These are phyloP conservation scores for Voacanga thouarsii DNA, from an alignment of 257 asterid species.

Conservation along the genomic window DNA sequence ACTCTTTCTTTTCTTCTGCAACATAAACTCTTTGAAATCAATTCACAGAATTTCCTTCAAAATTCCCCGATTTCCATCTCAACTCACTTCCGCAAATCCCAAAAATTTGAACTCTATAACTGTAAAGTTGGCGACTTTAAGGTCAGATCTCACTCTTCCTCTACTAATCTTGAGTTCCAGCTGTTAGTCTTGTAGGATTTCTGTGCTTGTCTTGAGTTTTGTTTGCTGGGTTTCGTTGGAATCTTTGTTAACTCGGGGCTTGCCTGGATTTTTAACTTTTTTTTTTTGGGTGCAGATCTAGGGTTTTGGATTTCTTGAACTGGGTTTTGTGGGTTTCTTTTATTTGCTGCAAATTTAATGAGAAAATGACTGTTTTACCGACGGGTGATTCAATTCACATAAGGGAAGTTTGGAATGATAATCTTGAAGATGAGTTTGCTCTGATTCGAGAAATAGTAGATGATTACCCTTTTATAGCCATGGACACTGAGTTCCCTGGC, in stretches of 20 bases:
- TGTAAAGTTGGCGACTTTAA: constrained; percentile 16
- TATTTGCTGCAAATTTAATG: constrained; percentile 17
- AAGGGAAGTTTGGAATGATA: constrained; percentile 41
- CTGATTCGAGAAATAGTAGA: constrained; percentile 33
- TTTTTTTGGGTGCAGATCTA: constrained; percentile 21
- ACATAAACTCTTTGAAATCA: background rate
- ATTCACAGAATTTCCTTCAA: background rate
- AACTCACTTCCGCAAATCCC: constrained; percentile 19
- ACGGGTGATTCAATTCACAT: constrained; percentile 24
- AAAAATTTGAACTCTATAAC: background rate
- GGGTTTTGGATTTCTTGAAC: constrained; percentile 20
- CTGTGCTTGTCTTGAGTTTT: background rate
- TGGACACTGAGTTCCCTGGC: constrained; percentile 41
- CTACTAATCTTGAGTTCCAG: background rate
- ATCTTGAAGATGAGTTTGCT: constrained; percentile 36
- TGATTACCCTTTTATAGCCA: constrained; percentile 34
- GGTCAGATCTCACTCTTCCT: constrained; percentile 26
- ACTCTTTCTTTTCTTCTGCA: background rate
- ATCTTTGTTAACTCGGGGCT: constrained; percentile 5
- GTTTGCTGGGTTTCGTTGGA: background rate
- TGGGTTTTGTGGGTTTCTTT: constrained; percentile 27
- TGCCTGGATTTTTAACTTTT: constrained; percentile 4
- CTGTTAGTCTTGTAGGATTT: background rate
- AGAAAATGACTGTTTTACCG: constrained; percentile 23
- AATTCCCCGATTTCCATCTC: background rate